Percentiles rank a stretch among this genome's conserved stretches.
phyloP scores from a whole-genome alignment of 2,329 filamentous ascomycete genomes.

The Leptographium flavum region DNA sequence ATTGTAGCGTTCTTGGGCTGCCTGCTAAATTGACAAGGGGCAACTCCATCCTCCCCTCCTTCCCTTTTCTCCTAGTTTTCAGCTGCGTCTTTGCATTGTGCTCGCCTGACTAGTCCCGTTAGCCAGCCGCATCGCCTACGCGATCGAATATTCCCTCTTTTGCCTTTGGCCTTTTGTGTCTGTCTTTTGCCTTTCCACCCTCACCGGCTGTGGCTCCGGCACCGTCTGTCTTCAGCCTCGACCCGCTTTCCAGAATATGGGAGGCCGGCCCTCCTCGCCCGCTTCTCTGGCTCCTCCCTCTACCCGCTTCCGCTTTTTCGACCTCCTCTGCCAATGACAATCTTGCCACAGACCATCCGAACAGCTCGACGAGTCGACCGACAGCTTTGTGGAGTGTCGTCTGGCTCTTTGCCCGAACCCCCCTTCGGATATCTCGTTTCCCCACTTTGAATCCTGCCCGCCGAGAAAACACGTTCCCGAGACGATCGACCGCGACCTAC shows the following conservation, averaged over 20 bases:
- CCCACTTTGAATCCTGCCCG: constrained; percentile 2
- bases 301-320: neutral
- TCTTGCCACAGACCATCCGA: neutral
- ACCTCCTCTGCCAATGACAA: neutral
- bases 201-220: neutral
- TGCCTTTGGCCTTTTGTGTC: neutral
- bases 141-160: neutral
- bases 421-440: neutral
- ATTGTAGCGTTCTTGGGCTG: neutral
- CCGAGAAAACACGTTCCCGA: constrained; percentile 4
- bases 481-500: neutral
- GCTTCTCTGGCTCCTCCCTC: neutral
- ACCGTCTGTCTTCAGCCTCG: neutral
- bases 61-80: neutral
- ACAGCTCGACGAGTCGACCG: neutral
- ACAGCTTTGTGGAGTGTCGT: neutral
- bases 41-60: neutral
- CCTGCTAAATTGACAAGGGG: neutral
- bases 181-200: neutral
- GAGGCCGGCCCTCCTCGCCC: neutral
- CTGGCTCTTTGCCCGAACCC: neutral
- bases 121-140: neutral
- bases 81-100: neutral
- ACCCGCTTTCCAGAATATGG: neutral
- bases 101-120: neutral